phyloP scores from a whole-genome alignment of 2,329 filamentous ascomycete genomes.

The Didymella pinodella region DNA sequence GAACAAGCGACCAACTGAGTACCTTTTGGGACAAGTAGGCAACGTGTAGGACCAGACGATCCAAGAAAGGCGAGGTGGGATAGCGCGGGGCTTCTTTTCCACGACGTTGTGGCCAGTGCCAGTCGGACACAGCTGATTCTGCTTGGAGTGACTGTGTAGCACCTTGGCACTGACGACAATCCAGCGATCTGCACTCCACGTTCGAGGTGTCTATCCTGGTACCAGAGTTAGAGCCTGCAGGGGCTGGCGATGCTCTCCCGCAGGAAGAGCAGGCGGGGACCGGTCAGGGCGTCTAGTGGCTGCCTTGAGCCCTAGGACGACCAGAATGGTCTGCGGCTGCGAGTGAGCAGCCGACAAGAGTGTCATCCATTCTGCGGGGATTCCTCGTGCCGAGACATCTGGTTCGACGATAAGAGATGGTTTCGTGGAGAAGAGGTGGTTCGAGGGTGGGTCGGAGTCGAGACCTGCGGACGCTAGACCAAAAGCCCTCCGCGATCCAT shows the following conservation, averaged over 20 bases:
- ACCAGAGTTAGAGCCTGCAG: background rate
- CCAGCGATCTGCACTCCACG: background rate
- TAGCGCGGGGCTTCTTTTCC: constrained; percentile 3
- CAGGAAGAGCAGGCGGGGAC: constrained; percentile 7
- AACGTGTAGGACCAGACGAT: background rate
- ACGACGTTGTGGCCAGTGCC: background rate
- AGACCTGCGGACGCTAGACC: constrained; percentile 7
- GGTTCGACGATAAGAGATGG: constrained; percentile 1
- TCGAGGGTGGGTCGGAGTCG: constrained; percentile 1
- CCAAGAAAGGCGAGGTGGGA: background rate
- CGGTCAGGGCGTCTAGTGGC: constrained; percentile 18
- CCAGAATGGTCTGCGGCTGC: constrained; percentile 4
- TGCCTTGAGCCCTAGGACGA: constrained; percentile 3
- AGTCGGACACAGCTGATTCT: constrained; percentile 8
- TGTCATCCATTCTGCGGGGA: constrained; percentile 8
- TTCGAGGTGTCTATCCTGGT: background rate
- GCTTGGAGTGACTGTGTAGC: background rate
- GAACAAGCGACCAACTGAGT: constrained; percentile 2
- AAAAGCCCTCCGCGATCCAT: background rate
- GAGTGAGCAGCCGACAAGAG: background rate
- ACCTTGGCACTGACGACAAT: constrained; percentile 5
- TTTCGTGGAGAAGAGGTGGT: constrained; percentile 8
- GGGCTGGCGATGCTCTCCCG: background rate
- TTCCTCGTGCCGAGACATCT: constrained; percentile 4
- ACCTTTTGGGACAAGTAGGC: background rate